Evolutionary conservation across 805 yeast genomes (phyloP), one percentile per base, ranked within the genome.

Genomic region (Wickerhamiella spandovensis): DNA sequence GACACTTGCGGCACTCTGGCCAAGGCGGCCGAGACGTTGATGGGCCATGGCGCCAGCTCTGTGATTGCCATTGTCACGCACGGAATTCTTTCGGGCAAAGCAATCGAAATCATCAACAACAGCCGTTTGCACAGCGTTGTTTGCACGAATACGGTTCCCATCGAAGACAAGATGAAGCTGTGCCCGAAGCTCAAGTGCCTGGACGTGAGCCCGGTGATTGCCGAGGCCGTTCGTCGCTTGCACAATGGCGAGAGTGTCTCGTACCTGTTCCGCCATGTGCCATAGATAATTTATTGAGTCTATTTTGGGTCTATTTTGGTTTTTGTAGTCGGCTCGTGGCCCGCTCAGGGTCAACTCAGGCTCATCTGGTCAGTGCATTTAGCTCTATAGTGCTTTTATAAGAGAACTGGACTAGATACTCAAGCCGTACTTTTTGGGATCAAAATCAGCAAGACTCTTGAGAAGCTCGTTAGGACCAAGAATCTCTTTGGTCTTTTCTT

Each of bases 1-100:
- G 98, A 92, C 64, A 92, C 98, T 3, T 92, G 97, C 68, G 98
- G 98, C 42, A 92, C 98, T 1, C 72, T 92, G 57, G 94, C 86
- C 56, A 92, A 90, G 68, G 97, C 97, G 1, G 92, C 95, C 13
- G 95, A 90, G 53, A 79, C 90, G 5, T 70, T 92, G 53, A 69
- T 88, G 58, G 82, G 77, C 35, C 79, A 86, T 56, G 84, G 85
- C 30, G 98, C 98, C 3, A 73, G 78, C 54, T 76, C 79, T 58
- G 97, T 92, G 28, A 78, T 90, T 58, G 95, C 97, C 24, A 86
- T 92, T 53, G 97, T 92, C 13, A 90, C 98, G 0, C 98, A 92
- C 65, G 98, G 97, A 51, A 87, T 92, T 43, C 81, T 92, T 60
- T 81, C 92, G 35, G 95, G 95, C 38, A 76, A 78, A 56, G 98